Conservation (phyloP, 1,139 yeast species). For the Hemisphaericaspora xylofermentans region DNA sequence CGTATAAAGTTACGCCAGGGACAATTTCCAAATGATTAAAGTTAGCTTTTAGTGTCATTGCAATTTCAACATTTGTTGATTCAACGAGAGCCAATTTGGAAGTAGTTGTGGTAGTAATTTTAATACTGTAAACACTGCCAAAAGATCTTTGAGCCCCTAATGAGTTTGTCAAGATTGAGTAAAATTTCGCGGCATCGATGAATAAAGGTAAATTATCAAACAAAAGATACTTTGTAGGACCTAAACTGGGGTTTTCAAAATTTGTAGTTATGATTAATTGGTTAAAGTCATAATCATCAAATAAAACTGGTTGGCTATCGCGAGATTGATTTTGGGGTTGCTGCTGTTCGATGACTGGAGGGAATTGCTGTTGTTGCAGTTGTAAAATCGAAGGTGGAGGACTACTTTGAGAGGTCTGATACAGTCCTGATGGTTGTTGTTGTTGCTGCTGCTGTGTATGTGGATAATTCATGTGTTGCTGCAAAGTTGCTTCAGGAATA, state of each 20-base stretch:
- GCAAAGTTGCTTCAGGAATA: slow-evolving; percentile 18
- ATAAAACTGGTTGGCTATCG: slow-evolving; percentile 31
- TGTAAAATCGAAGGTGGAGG: slow-evolving; percentile 3
- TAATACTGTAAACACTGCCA: slow-evolving; percentile 42
- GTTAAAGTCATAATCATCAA: slow-evolving; percentile 57
- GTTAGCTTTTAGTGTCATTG: slow-evolving; percentile 73
- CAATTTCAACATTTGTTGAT: slow-evolving; percentile 67
- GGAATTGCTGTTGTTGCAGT: slow-evolving; percentile 10
- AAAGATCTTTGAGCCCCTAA: slow-evolving; percentile 25
- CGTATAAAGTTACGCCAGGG: slow-evolving; percentile 66
- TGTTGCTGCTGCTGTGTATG: slow-evolving; percentile 12
- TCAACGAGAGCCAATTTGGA: slow-evolving; percentile 65
- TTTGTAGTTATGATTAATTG: slow-evolving; percentile 51
- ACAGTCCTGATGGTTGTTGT: slow-evolving; percentile 9
- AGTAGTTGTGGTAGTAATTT: slow-evolving; percentile 48
- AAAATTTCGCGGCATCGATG: slow-evolving; percentile 36
- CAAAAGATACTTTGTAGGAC: slow-evolving; percentile 75
- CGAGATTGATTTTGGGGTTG: slow-evolving; percentile 4
- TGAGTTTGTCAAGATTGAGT: slow-evolving; percentile 32
- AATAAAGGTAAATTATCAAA: slow-evolving; percentile 71
- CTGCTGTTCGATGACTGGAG: slow-evolving; percentile 8
- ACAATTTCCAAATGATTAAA: slow-evolving; percentile 80
- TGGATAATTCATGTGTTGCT: slow-evolving; percentile 5
- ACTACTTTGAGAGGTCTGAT: slow-evolving; percentile 14
- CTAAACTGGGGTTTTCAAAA: slow-evolving; percentile 64